Conservation (phyloP, 495 filamentous ascomycete species). For the Lasiosphaeria ovina region DNA sequence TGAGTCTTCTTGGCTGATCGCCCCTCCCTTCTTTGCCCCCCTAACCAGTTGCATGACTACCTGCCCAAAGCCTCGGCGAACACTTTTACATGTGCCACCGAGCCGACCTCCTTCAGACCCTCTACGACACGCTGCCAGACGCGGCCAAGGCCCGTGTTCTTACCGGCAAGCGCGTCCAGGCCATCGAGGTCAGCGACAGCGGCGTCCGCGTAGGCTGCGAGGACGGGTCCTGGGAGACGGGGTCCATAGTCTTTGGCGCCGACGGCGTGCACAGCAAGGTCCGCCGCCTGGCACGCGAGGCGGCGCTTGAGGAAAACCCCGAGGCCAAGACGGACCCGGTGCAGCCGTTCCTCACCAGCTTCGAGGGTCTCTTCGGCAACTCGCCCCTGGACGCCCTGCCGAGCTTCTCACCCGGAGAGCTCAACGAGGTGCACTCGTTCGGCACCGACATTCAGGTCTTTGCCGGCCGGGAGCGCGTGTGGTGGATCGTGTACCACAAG, state of each 20-base stretch:
- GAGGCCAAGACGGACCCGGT: conserved; percentile 20
- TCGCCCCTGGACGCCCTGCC: conserved; percentile 22
- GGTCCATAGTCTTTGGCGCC: conserved; percentile 51
- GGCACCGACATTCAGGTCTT: conserved; percentile 24
- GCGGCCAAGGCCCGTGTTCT: conserved; percentile 30
- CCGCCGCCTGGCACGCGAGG: conserved; percentile 40
- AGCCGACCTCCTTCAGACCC: conserved; percentile 29
- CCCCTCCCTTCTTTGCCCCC: no score
- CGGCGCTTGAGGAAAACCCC: conserved; percentile 20
- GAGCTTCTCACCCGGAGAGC: background rate
- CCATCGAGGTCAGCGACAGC: conserved; percentile 20
- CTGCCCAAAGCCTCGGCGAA: conserved; percentile 13
- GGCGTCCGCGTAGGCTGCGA: conserved; percentile 31
- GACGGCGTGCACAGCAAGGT: conserved; percentile 50
- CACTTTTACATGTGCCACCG: conserved; percentile 28
- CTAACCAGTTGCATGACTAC: no score
- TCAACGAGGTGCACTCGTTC: conserved; percentile 18
- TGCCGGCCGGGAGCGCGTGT: background rate
- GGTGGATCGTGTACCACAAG: background rate
- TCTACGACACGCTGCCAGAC: conserved; percentile 33
- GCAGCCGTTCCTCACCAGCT: conserved; percentile 27
- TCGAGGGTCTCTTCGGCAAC: conserved; percentile 25
- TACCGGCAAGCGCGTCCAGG: conserved; percentile 30
- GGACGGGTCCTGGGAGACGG: conserved; percentile 39
- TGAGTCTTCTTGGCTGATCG: no score